These are phyloP conservation scores for Coemansia javaensis DNA, from an alignment of 192 early-diverging fungal genomes.

Conservation along the genomic window DNA sequence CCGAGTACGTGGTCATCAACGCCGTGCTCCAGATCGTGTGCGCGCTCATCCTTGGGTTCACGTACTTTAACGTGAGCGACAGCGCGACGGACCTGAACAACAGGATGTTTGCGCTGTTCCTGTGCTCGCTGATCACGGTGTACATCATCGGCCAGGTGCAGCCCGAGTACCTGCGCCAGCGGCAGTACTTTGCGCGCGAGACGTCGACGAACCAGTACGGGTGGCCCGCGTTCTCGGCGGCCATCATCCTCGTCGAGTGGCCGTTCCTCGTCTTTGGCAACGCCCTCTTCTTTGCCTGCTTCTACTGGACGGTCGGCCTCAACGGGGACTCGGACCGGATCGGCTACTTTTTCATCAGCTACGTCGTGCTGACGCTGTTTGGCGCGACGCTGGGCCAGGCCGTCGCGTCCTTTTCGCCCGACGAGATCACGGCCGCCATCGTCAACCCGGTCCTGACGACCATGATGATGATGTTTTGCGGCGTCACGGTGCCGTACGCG, in stretches of 20 bases:
- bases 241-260: conserved; percentile 57
- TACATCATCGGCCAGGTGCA: conserved; percentile 59
- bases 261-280: conserved; percentile 56
- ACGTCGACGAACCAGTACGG: conserved; percentile 60
- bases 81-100: conserved; percentile 54
- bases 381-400: conserved; percentile 54
- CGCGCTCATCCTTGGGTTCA: conserved; percentile 61
- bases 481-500: conserved; percentile 56
- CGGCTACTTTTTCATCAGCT: conserved; percentile 59
- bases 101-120: conserved; percentile 55
- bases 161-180: conserved; percentile 60
- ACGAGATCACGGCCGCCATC: conserved; percentile 55
- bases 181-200: conserved; percentile 59
- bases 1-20: conserved; percentile 65
- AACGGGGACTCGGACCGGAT: conserved; percentile 45
- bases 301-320: conserved; percentile 63
- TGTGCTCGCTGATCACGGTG: conserved; percentile 51
- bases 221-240: conserved; percentile 59
- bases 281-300: conserved; percentile 52
- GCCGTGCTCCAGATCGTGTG: conserved; percentile 51
- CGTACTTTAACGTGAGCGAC: conserved; percentile 61
- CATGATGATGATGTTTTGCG: conserved; percentile 57
- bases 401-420: conserved; percentile 54
- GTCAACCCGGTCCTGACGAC: conserved; percentile 60
- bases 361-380: conserved; percentile 51